Evolutionary conservation across 306 rosid species (phyloP).

Genomic region (Urtica urens): DNA sequence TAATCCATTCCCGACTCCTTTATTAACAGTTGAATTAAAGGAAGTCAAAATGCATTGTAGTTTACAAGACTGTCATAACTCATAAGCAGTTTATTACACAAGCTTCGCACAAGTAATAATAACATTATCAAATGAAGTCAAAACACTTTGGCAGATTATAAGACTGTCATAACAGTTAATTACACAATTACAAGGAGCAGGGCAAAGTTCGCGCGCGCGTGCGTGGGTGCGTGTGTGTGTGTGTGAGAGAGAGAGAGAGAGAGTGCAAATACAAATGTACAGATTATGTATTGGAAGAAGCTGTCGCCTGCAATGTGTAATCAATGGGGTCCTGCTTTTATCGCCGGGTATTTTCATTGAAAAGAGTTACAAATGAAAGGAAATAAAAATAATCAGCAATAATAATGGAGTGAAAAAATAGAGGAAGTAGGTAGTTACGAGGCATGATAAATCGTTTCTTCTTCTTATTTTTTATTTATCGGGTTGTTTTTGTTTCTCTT

Average conservation of each 20-base stretch:
- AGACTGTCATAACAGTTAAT: background rate
- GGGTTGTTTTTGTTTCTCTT: background rate
- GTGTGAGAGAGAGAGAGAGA: too few relatives aligned
- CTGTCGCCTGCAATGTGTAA: background rate
- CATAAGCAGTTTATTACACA: too few relatives aligned
- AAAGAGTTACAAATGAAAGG: background rate
- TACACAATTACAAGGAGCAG: background rate
- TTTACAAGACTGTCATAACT: background rate
- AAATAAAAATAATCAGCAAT: background rate
- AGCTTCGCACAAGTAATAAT: too few relatives aligned
- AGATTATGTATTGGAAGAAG: background rate
- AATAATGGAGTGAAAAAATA: background rate
- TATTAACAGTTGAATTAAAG: background rate
- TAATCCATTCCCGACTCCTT: too few relatives aligned
- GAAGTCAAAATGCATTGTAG: background rate
- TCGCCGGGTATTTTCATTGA: background rate
- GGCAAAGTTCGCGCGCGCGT: background rate
- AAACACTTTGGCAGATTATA: background rate
- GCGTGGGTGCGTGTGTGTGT: background rate
- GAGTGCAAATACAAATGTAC: too few relatives aligned
- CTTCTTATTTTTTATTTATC: background rate
- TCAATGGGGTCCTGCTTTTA: slow-evolving; percentile 1
- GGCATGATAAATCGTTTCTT: slow-evolving; percentile 9
- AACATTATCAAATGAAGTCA: background rate
- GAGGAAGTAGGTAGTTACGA: slow-evolving; percentile 16